Percentiles rank a stretch among this genome's conserved stretches.
phyloP scores from a whole-genome alignment of 2,329 filamentous ascomycete species.

The Apiospora marii region DNA sequence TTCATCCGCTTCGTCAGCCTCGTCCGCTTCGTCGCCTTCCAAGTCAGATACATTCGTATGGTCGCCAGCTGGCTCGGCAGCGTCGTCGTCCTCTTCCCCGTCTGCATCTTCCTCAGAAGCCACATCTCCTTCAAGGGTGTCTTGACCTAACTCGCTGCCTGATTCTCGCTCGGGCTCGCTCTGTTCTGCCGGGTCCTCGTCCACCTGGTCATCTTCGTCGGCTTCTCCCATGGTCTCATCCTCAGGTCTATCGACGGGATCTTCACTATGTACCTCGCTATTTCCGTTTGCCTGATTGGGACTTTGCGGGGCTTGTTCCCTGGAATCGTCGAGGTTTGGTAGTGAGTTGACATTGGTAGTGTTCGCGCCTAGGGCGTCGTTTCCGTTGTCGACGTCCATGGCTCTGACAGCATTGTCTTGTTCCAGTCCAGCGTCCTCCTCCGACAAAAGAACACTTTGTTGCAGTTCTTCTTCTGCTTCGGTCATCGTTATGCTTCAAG shows the following conservation, averaged over 20 bases:
- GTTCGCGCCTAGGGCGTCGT: conserved; percentile 26
- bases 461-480: conserved; percentile 65
- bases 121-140: conserved; percentile 22
- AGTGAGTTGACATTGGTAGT: conserved; percentile 2
- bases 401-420: conserved; percentile 46
- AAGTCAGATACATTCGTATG: conserved; percentile 34
- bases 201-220: conserved; percentile 37
- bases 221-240: conserved; percentile 36
- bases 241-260: conserved; percentile 28
- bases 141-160: conserved; percentile 33
- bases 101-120: conserved; percentile 33
- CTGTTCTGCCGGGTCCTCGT: not conserved
- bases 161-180: conserved; percentile 27
- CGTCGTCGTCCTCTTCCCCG: conserved; percentile 39
- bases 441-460: conserved; percentile 61
- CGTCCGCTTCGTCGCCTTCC: conserved; percentile 47
- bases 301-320: not conserved
- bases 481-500: conserved; percentile 48
- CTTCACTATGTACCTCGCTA: not conserved
- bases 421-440: conserved; percentile 51
- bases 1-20: too few relatives aligned
- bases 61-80: conserved; percentile 57
- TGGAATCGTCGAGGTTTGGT: conserved; percentile 18
- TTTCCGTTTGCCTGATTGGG: not conserved
- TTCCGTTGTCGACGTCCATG: conserved; percentile 37